Evolutionary conservation across 495 filamentous ascomycete genomes (phyloP).

Genomic region (Usnea hakonensis): DNA sequence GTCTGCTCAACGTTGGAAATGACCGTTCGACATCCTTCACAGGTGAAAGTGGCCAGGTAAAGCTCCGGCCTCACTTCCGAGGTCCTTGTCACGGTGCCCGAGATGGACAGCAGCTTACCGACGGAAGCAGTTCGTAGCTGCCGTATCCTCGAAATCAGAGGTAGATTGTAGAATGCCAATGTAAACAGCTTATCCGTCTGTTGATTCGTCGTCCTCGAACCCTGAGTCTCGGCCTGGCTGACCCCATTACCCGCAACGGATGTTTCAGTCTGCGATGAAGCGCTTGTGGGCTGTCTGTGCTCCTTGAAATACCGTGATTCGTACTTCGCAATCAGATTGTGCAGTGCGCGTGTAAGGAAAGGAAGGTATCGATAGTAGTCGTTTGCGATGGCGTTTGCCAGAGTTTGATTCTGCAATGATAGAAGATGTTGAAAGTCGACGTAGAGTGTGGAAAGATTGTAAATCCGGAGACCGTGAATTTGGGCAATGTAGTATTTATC

Average conservation of each 20-base stretch:
- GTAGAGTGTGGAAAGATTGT: slow-evolving; percentile 89
- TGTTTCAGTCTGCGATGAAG: slow-evolving; percentile 52
- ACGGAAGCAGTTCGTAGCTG: slow-evolving; percentile 86
- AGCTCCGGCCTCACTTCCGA: slow-evolving; percentile 95
- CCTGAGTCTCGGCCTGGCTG: slow-evolving; percentile 55
- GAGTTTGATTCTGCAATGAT: slow-evolving; percentile 56
- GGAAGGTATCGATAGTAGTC: slow-evolving; percentile 95
- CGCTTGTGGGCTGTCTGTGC: slow-evolving; percentile 67
- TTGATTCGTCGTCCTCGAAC: slow-evolving; percentile 75
- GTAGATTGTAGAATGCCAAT: slow-evolving; percentile 93
- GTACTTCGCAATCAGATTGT: slow-evolving; percentile 89
- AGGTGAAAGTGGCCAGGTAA: slow-evolving; percentile 84
- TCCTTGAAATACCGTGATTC: slow-evolving; percentile 89
- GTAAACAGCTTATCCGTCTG: slow-evolving; percentile 95
- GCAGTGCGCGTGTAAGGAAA: slow-evolving; percentile 80
- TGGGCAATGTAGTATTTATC: slow-evolving; percentile 96
- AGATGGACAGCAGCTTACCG: slow-evolving; percentile 86
- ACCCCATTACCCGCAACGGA: slow-evolving; percentile 60
- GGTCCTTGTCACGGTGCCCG: slow-evolving; percentile 91
- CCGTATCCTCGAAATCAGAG: slow-evolving; percentile 83
- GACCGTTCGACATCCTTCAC: slow-evolving; percentile 73
- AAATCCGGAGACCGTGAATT: slow-evolving; percentile 79
- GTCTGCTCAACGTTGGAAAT: slow-evolving; percentile 92
- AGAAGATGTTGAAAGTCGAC: slow-evolving; percentile 89
- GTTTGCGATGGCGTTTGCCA: slow-evolving; percentile 76